phyloP scores from a whole-genome alignment of 106 monocot genomes.

The Gastrodia elata region DNA sequence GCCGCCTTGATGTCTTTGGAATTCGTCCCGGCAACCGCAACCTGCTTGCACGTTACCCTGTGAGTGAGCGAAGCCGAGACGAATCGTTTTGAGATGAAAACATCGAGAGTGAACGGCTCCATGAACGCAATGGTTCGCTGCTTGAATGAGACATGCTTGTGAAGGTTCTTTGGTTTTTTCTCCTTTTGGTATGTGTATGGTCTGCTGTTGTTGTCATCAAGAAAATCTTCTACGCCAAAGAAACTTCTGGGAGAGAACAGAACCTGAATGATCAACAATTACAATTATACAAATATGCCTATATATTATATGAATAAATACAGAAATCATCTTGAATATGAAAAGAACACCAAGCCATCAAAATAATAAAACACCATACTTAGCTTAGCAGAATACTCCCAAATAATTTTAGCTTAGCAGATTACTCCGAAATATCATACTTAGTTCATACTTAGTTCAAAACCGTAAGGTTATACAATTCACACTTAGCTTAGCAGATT shows the following conservation, averaged over 20 bases:
- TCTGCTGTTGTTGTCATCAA: constrained; percentile 85
- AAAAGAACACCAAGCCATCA: too few species aligned
- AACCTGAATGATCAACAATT: constrained; percentile 16
- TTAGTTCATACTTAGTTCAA: too few species aligned
- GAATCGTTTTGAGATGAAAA: constrained; percentile 90
- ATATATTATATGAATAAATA: too few species aligned
- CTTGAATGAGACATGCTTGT: constrained; percentile 88
- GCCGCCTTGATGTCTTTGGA: constrained; percentile 91
- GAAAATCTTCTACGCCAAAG: constrained; percentile 88
- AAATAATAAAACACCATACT: too few species aligned
- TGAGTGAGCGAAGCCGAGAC: constrained; percentile 89
- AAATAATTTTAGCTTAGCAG: too few species aligned
- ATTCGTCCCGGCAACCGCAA: constrained; percentile 91
- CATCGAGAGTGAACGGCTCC: constrained; percentile 88
- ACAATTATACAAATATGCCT: not conserved
- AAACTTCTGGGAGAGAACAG: constrained; percentile 62
- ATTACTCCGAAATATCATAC: too few species aligned
- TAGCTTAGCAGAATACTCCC: too few species aligned
- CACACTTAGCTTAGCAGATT: too few species aligned
- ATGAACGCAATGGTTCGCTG: constrained; percentile 82
- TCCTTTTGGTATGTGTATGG: constrained; percentile 89
- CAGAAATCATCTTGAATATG: too few species aligned
- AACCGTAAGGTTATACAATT: too few species aligned
- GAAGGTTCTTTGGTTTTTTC: constrained; percentile 69
- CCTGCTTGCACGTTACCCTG: constrained; percentile 81